Base-by-base conservation (phyloP, 371 early-diverging fungal species). In the Rhizopus sp. region DNA sequence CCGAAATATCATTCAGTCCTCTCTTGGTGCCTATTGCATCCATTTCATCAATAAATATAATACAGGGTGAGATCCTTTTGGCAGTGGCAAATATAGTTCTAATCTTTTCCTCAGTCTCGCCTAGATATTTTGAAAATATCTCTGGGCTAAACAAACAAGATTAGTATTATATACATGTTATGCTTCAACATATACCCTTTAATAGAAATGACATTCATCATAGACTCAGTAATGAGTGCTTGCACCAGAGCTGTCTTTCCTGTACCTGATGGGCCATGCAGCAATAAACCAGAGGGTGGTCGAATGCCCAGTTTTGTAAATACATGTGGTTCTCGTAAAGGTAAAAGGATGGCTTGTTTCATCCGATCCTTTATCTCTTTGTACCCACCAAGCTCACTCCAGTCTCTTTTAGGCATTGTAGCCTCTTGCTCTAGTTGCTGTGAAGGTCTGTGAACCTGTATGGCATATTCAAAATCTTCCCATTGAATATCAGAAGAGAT, bases 11-110 rank as follows among this genome's bases (percentile, higher is more conserved):
- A 35, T 70, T 49, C 1, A 57, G 37, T 48, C 92, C 90, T 76
- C 95, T 66, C 40, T 85, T 87, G 3, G 91, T 80, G 12, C 89
- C 93, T 33, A 96, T 86, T 0, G 92, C 81, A 64, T 93, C 94
- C 79, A 93, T 81, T 70, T 90, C 95, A 72, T 98, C 99, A 55
- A 96, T 80, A 66, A 97, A 93, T 39, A 98, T 52, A 15, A 97
- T 84, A 64, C 94, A 95, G 0, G 97, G 98, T 13, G 88, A 80
- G 17, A 91, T 72, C 23, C 86, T 70, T 39, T 90, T 86, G 0
- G 99, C 96, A 40, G 82, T 76, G 0, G 85, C 83, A 85, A 97
- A 98, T n/a, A 95, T 57, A 3, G 78, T 66, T 45, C 97, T 80
- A 15, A 98, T 65, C 16, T 79, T 82, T 15, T 80, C 78, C 75